Percentiles rank a stretch among this genome's conserved stretches.
Conservation (phyloP, 2,329 filamentous ascomycete genomes). For the Pseudogymnoascus sp. region DNA sequence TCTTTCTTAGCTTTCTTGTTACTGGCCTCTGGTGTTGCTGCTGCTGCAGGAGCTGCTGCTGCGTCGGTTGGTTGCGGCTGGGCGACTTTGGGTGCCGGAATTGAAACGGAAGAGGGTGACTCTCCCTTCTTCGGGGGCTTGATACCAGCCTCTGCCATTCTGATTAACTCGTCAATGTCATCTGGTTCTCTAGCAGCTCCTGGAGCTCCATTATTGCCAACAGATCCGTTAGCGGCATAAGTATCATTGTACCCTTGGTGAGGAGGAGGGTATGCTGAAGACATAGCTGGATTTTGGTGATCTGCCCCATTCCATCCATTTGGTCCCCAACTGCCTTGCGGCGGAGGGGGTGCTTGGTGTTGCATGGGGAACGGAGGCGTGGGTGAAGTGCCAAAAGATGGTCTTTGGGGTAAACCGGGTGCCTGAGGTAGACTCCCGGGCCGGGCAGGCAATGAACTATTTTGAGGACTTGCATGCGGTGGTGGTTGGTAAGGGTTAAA, state of each 20-base stretch:
- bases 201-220: conserved; percentile 42
- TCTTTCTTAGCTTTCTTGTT: conserved; percentile 62
- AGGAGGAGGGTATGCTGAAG: conserved; percentile 31
- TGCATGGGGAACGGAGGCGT: conserved; percentile 17
- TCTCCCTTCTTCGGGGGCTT: conserved; percentile 39
- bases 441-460: conserved; percentile 39
- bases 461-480: conserved; percentile 32
- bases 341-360: conserved; percentile 19
- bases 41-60: conserved; percentile 31
- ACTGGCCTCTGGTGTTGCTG: conserved; percentile 35
- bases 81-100: conserved; percentile 27
- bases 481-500: conserved; percentile 37
- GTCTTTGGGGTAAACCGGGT: conserved; percentile 53
- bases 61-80: conserved; percentile 36
- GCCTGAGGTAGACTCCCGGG: conserved; percentile 45
- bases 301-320: conserved; percentile 30
- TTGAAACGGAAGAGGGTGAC: conserved; percentile 34
- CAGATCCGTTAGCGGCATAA: conserved; percentile 34
- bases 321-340: conserved; percentile 29
- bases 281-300: conserved; percentile 32
- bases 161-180: conserved; percentile 59
- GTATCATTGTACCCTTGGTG: conserved; percentile 28
- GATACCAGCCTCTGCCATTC: conserved; percentile 56
- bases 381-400: conserved; percentile 44
- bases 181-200: conserved; percentile 43